Conservation (phyloP, 768 basidiomycete genomes). For the Mycena albidolilacea region DNA sequence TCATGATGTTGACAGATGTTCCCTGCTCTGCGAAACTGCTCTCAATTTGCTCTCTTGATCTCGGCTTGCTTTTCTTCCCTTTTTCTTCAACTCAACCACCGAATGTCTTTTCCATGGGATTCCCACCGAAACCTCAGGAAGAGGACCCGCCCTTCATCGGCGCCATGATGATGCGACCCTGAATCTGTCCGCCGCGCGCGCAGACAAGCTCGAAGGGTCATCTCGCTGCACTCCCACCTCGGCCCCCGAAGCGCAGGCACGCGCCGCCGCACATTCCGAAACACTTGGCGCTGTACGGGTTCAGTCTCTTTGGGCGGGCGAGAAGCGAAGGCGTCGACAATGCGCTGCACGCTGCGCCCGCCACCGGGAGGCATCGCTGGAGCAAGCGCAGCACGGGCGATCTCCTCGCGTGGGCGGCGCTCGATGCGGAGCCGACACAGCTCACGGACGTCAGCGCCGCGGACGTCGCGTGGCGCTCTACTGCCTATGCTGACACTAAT, state of each 20-base stretch:
- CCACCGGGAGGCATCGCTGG: background rate
- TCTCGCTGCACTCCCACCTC: constrained; percentile 38
- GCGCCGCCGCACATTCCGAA: constrained; percentile 30
- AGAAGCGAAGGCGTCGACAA: constrained; percentile 4
- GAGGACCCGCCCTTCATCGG: no score
- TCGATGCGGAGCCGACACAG: constrained; percentile 1
- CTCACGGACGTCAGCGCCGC: constrained; percentile 17
- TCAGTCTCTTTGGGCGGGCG: constrained; percentile 29
- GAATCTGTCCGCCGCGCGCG: no score
- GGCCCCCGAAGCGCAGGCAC: constrained; percentile 28
- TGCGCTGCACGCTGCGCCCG: background rate
- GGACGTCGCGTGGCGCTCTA: background rate
- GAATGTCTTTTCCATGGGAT: no score
- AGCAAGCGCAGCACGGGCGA: constrained; percentile 1
- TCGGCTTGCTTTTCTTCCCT: no score
- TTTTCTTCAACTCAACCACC: no score
- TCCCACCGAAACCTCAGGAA: no score
- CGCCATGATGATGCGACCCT: no score
- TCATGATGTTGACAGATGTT: no score
- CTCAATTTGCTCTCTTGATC: no score
- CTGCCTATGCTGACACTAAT: background rate
- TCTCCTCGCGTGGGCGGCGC: constrained; percentile 19
- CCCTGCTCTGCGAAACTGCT: no score
- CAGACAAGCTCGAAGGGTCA: background rate
- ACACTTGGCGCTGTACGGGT: constrained; percentile 32